Base-by-base conservation (phyloP, 2,329 filamentous ascomycete genomes). In the Neopestalotiopsis rosae region DNA sequence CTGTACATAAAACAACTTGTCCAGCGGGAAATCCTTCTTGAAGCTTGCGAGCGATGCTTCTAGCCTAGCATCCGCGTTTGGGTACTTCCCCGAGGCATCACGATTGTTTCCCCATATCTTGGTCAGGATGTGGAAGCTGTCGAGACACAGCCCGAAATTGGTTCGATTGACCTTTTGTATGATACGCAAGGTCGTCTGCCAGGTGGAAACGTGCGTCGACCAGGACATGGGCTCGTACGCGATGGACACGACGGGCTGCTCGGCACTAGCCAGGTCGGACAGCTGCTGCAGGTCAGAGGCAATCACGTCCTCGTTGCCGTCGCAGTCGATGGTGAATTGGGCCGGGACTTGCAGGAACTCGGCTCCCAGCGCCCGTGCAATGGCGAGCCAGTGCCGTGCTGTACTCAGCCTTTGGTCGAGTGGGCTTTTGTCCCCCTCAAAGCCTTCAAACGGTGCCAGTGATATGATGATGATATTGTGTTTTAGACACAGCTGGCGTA, bases 401-500 rank as follows among this genome's bases (percentile, higher is more conserved):
- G 30, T 59, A 6, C 30, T 24, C 20, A 59, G 57, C 24, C 57
- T 10, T 28, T 59, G 28, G 5, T 30, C 24, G 24, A 59, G 57
- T 10, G 20, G 57, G 24, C 24, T 30, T 28, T 59, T 59, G 57
- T 59, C 57, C 13, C 57, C 57, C 30, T 59, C 57, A 14, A 28
- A 59, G 5, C 9, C 17, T 24, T 59, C 57, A 59, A 59, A 30
- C n/a, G 57, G 57, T 2, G 57, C 57, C 28, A 59, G 17, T 9
- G 57, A n/a, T 12, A 59, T 6, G 57, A 59, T 2, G 67, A 69
- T 0, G 68, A 73, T 9, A 70, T 76, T 7, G 65, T 72, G 9
- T 71, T 76, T 24, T 78, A 74, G 74, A 14, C 57, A 59, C 4
- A 59, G 24, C 24, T 59, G 20, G 24, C 57, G 57, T 1, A 59